phyloP scores from a whole-genome alignment of 2,329 filamentous ascomycete genomes.

The Beauveria sp. region DNA sequence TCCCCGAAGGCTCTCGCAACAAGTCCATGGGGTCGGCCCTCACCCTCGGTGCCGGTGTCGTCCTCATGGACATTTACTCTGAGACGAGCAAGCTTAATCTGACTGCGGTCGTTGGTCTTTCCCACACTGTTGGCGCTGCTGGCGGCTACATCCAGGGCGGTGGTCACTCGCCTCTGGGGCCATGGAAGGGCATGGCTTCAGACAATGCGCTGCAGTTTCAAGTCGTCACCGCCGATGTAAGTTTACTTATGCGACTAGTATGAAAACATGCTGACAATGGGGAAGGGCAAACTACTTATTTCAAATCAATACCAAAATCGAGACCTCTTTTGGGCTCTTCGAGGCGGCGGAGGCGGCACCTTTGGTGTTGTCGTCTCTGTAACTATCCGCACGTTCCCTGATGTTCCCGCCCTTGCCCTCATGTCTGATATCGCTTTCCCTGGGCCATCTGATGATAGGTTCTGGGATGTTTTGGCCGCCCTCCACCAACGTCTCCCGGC shows the following conservation, averaged over 20 bases:
- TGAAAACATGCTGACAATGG: not conserved
- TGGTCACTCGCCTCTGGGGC: slow-evolving; percentile 23
- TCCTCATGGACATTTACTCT: slow-evolving; percentile 19
- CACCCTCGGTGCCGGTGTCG: slow-evolving; percentile 22
- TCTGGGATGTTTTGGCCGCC: slow-evolving; percentile 23
- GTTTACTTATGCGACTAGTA: not conserved
- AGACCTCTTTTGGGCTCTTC: slow-evolving; percentile 38
- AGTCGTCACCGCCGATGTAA: slow-evolving; percentile 27
- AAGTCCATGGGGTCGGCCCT: slow-evolving; percentile 18
- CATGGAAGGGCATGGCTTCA: slow-evolving; percentile 25
- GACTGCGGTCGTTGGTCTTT: slow-evolving; percentile 21
- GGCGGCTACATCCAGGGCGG: slow-evolving; percentile 27
- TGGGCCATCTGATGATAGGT: slow-evolving; percentile 21
- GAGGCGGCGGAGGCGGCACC: slow-evolving; percentile 37
- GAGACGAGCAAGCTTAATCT: slow-evolving; percentile 16
- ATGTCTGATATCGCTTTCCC: slow-evolving; percentile 22
- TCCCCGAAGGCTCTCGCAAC: not conserved
- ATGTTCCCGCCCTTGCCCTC: slow-evolving; percentile 24
- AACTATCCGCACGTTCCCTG: slow-evolving; percentile 33
- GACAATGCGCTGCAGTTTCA: slow-evolving; percentile 30
- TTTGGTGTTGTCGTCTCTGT: slow-evolving; percentile 36
- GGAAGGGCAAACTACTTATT: slow-evolving; percentile 20
- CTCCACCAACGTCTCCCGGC: slow-evolving; percentile 26
- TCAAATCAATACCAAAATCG: slow-evolving; percentile 29
- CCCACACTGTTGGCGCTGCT: slow-evolving; percentile 22